These are phyloP conservation scores for Arthrinium puccinioides DNA, from an alignment of 2,329 filamentous ascomycete genomes.

Conservation along the genomic window DNA sequence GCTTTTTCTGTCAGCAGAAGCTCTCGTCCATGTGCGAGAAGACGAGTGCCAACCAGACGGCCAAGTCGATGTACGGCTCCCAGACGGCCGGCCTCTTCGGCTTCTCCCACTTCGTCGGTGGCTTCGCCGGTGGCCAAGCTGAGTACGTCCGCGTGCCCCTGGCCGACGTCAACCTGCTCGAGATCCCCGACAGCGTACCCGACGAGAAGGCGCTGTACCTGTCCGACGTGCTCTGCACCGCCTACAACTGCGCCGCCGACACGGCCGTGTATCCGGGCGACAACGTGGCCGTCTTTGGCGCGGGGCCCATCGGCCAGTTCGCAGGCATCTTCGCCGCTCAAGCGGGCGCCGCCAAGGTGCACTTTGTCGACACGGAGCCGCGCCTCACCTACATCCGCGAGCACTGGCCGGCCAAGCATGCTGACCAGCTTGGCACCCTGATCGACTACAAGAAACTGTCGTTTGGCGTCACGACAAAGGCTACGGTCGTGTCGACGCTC, in stretches of 20 bases:
- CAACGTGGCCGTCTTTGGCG: conserved; percentile 77
- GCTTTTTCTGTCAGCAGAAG: conserved; percentile 74
- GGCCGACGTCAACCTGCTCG: conserved; percentile 73
- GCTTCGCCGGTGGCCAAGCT: conserved; percentile 81
- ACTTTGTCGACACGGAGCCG: conserved; percentile 69
- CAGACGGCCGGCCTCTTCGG: conserved; percentile 69
- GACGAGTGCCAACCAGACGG: conserved; percentile 67
- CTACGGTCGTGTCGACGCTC: conserved; percentile 61
- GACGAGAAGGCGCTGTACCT: conserved; percentile 81
- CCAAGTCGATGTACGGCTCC: conserved; percentile 71
- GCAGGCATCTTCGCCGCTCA: conserved; percentile 64
- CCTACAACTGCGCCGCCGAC: conserved; percentile 77
- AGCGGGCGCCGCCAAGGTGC: conserved; percentile 69
- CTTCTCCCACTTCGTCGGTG: conserved; percentile 74
- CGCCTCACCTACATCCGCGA: conserved; percentile 61
- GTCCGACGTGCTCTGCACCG: conserved; percentile 72
- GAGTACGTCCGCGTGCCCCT: conserved; percentile 80
- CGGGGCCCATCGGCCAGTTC: conserved; percentile 83
- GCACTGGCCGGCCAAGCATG: conserved; percentile 44
- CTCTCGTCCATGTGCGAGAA: conserved; percentile 72
- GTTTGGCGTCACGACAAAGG: conserved; percentile 47
- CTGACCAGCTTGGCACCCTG: conserved; percentile 49
- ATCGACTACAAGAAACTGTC: conserved; percentile 60
- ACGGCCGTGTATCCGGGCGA: conserved; percentile 74
- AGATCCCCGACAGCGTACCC: conserved; percentile 69